Evolutionary conservation across 371 early-diverging fungal genomes (phyloP).

Genomic region (Globomyces sp.): DNA sequence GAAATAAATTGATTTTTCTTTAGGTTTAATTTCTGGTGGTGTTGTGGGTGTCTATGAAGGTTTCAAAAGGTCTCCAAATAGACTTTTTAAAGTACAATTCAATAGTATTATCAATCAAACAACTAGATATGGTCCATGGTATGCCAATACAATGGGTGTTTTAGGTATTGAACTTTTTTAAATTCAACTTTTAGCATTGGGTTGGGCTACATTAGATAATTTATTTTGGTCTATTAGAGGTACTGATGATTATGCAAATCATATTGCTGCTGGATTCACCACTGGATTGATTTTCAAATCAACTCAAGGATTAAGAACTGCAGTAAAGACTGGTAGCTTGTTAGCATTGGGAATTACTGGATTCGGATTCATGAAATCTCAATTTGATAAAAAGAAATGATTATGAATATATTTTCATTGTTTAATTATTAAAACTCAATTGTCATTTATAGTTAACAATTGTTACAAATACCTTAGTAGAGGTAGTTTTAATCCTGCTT

Average conservation of each 20-base stretch:
- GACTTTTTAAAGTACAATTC: slow-evolving; percentile 37
- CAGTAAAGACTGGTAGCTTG: slow-evolving; percentile 6
- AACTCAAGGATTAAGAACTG: slow-evolving; percentile 25
- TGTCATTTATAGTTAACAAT: background rate
- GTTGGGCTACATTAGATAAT: slow-evolving; percentile 45
- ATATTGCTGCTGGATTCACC: slow-evolving; percentile 47
- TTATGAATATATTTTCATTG: slow-evolving; percentile 17
- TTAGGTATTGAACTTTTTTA: slow-evolving; percentile 35
- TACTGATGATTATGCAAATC: slow-evolving; percentile 45
- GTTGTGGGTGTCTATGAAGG: slow-evolving; percentile 46
- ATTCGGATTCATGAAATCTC: background rate
- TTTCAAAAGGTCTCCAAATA: slow-evolving; percentile 37
- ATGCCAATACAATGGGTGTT: slow-evolving; percentile 48
- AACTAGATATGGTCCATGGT: slow-evolving; percentile 49
- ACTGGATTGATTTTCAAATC: slow-evolving; percentile 49
- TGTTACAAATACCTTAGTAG: background rate
- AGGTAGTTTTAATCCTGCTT: no score
- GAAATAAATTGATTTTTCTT: background rate
- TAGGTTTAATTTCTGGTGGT: slow-evolving; percentile 19
- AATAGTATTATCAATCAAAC: slow-evolving; percentile 47
- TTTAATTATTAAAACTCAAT: background rate
- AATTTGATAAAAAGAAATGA: background rate
- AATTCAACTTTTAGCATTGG: slow-evolving; percentile 33
- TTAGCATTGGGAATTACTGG: background rate
- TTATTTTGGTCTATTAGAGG: slow-evolving; percentile 24